These are phyloP conservation scores for Cenchrus purpureus DNA, from an alignment of 176 grass and related monocot genomes.

Conservation along the genomic window DNA sequence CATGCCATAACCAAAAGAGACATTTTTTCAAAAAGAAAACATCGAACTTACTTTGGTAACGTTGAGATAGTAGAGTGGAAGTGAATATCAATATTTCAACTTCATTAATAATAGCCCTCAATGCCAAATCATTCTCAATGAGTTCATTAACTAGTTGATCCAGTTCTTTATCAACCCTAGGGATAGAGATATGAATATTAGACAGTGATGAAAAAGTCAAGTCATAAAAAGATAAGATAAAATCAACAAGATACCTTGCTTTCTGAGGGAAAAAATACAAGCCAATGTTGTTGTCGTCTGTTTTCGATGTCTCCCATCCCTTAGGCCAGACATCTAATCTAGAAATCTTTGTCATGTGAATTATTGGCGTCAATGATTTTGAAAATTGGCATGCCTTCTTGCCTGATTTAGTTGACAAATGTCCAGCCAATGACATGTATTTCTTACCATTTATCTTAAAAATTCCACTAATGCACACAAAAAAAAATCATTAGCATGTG, in stretches of 20 bases:
- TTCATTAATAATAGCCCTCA: conserved; percentile 25
- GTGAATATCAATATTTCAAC: conserved; percentile 52
- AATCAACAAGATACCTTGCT: conserved; percentile 39
- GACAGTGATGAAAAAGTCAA: no score
- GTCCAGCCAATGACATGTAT: conserved; percentile 53
- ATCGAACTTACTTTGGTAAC: conserved; percentile 37
- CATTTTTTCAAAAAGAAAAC: neutral
- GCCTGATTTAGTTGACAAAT: conserved; percentile 61
- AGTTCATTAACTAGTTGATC: conserved; percentile 40
- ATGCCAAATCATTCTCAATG: conserved; percentile 31
- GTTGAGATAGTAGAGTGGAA: conserved; percentile 45
- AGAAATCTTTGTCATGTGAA: conserved; percentile 46
- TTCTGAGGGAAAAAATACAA: conserved; percentile 68
- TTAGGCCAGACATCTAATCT: conserved; percentile 60
- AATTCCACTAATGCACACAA: conserved; percentile 54
- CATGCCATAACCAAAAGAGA: no score
- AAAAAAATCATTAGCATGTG: conserved; percentile 7
- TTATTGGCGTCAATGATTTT: conserved; percentile 27
- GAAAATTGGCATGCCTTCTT: conserved; percentile 50
- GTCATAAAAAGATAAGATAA: neutral
- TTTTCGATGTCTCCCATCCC: conserved; percentile 45
- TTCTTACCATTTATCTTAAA: conserved; percentile 35
- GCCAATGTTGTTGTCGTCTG: conserved; percentile 47
- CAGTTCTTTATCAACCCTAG: conserved; percentile 36
- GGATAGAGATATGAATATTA: neutral